Evolutionary conservation across 495 filamentous ascomycete species (phyloP), one percentile per base, ranked within the genome.

Genomic region (Chaetomium tenue): DNA sequence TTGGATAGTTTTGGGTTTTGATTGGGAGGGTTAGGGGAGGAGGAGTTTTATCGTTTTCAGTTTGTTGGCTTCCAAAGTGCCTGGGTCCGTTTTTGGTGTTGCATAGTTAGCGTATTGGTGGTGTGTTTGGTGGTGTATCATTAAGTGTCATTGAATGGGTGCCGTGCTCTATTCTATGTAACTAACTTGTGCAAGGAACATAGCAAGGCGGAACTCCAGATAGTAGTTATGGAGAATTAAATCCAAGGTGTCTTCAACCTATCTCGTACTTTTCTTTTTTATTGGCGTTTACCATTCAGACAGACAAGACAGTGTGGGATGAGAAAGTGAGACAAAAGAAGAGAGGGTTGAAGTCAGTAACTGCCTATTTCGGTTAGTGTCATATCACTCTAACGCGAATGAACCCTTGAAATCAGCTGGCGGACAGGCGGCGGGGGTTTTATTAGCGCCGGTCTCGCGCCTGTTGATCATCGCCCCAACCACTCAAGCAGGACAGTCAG

Each of bases 1-100:
- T 74, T 92, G 67, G 89, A 91, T 79, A 91, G 83, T 72, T 92
- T 92, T 83, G 89, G 89, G 18, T 91, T 91, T 67, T 87, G 66
- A 66, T 37, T 1, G 8, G 33, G 30, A 11, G 33, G 33, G 33
- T 11, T 40, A 11, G 20, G 25, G 23, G 18, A 18, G 18, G 52
- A 55, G 26, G 25, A 44, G 40, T 44, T 44, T 0, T 44, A 44
- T 44, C 15, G 1, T 44, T 5, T 37, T 33, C 7, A 3, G 33
- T 37, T 11, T 37, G 33, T 37, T 37, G 33, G 40, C 13, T 44
- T 18, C n/a, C 8, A 42, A 22, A 16, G 0, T 39, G 6, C 12
- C 18, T 1, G 11, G 22, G 22, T n/a, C 13, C 39, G 39, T 15
- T 44, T 12, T 50, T 50, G 26, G 28, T 39, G 52, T 55, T 57